phyloP scores from a whole-genome alignment of 2,329 filamentous ascomycete species.

The Cercospora zeina region DNA sequence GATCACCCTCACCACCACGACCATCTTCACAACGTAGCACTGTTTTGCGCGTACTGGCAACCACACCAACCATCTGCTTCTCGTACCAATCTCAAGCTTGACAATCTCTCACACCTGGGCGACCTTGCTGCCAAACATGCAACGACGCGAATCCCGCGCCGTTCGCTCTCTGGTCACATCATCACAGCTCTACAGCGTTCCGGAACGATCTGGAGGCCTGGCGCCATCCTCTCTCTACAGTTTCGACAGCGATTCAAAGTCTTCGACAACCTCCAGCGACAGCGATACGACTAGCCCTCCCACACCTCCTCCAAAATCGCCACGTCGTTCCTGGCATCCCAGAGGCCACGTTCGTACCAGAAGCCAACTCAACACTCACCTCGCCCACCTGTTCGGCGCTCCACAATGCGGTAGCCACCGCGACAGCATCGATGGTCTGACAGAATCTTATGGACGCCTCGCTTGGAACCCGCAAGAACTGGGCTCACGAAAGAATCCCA shows the following conservation, averaged over 20 bases:
- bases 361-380: conserved; percentile 15
- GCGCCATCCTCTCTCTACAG: conserved; percentile 6
- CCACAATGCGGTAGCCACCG: conserved; percentile 4
- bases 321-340: neutral
- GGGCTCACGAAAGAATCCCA: neutral
- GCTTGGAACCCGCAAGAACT: conserved; percentile 13
- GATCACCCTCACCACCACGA: conserved; percentile 8
- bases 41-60: neutral
- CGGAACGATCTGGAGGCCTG: conserved; percentile 5
- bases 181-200: conserved; percentile 12
- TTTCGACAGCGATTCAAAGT: neutral
- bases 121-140: neutral
- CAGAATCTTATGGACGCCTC: conserved; percentile 7
- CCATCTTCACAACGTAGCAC: neutral
- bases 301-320: neutral
- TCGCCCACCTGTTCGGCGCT: conserved; percentile 11
- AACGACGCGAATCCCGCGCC: conserved; percentile 1
- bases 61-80: neutral
- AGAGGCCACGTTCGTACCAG: neutral
- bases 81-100: neutral
- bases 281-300: neutral
- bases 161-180: conserved; percentile 12
- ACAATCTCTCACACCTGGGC: neutral
- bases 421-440: conserved; percentile 5
- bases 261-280: neutral